Conservation (phyloP, 2,329 filamentous ascomycete genomes). For the Arachnopeziza araneosa region DNA sequence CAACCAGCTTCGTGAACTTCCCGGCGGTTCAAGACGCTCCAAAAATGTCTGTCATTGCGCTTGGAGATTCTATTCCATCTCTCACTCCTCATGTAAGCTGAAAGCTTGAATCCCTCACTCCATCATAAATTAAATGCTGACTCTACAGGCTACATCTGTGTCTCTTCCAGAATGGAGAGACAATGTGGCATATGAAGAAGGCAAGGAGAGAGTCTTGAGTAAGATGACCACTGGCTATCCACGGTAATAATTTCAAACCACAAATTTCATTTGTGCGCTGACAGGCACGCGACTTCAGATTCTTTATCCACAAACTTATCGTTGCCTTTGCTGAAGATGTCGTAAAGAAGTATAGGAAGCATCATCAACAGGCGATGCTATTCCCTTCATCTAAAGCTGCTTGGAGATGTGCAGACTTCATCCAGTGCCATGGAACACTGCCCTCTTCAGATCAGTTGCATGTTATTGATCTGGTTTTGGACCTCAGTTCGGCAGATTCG, state of each 20-base stretch:
- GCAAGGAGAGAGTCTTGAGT: constrained; percentile 75
- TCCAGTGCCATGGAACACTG: constrained; percentile 53
- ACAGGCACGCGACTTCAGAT: constrained; percentile 44
- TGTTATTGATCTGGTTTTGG: constrained; percentile 59
- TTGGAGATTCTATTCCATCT: constrained; percentile 32
- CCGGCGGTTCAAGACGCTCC: background rate
- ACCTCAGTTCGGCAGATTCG: constrained; percentile 46
- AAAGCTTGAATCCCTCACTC: background rate
- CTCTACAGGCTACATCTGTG: constrained; percentile 84
- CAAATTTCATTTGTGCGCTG: constrained; percentile 11
- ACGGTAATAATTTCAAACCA: constrained; percentile 42
- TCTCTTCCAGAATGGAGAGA: constrained; percentile 89
- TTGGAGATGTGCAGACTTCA: constrained; percentile 68
- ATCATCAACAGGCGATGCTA: constrained; percentile 68
- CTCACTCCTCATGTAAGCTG: constrained; percentile 32
- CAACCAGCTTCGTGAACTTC: background rate
- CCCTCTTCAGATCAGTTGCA: constrained; percentile 44
- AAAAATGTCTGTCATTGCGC: constrained; percentile 29
- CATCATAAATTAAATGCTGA: constrained; percentile 2
- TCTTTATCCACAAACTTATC: constrained; percentile 87
- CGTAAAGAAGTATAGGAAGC: constrained; percentile 54
- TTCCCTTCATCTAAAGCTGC: constrained; percentile 71
- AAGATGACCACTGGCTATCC: constrained; percentile 91
- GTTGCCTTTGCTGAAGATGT: constrained; percentile 66
- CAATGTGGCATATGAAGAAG: constrained; percentile 92